Evolutionary conservation across 1,139 yeast species (phyloP).

Genomic region (Yamadazyma diddensiae): DNA sequence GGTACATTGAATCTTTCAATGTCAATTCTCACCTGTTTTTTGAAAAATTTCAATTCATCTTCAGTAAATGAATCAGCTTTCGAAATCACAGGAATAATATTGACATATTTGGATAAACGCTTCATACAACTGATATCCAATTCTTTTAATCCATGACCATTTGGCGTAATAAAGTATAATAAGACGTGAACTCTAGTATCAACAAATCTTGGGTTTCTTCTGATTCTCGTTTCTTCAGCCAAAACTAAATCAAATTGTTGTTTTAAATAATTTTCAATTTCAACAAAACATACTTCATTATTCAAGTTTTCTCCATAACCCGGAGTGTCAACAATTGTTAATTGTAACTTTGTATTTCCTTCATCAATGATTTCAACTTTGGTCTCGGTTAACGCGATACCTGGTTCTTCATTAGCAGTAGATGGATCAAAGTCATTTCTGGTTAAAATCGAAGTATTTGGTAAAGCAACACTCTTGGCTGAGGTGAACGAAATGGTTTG

Average conservation of each 20-base stretch:
- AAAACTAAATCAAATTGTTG: constrained; percentile 91
- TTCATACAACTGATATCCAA: constrained; percentile 76
- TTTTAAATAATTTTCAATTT: constrained; percentile 73
- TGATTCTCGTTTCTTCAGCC: constrained; percentile 86
- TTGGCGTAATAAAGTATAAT: constrained; percentile 68
- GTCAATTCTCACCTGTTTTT: constrained; percentile 60
- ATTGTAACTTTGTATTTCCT: constrained; percentile 66
- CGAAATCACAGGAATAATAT: constrained; percentile 82
- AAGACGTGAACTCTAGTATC: constrained; percentile 76
- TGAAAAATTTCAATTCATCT: constrained; percentile 62
- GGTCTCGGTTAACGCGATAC: constrained; percentile 66
- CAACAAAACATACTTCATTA: constrained; percentile 61
- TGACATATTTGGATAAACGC: constrained; percentile 74
- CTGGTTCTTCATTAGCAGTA: constrained; percentile 52
- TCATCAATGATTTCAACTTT: constrained; percentile 68
- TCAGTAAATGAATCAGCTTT: constrained; percentile 86
- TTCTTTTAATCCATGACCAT: constrained; percentile 77
- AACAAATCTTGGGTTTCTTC: constrained; percentile 79
- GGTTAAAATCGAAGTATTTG: constrained; percentile 43
- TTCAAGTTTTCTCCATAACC: constrained; percentile 75
- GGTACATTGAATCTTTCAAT: constrained; percentile 77
- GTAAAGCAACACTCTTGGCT: constrained; percentile 50
- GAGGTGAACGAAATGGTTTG: constrained; percentile 51
- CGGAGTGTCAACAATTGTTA: constrained; percentile 72
- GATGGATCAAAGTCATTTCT: constrained; percentile 41